Base-by-base conservation (phyloP, 805 yeast species). In the Barnettozyma siamensis region DNA sequence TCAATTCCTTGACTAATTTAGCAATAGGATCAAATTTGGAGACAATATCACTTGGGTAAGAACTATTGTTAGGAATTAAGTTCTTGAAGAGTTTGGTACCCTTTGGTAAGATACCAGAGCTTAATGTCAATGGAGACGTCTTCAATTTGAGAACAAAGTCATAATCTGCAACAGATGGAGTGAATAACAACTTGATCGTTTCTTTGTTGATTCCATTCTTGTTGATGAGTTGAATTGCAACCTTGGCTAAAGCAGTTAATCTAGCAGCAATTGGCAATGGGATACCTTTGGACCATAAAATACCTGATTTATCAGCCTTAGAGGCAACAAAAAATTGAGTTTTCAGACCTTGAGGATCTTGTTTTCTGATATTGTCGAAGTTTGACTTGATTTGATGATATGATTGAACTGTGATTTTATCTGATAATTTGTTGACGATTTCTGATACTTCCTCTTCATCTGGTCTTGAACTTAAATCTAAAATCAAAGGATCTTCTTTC, bases 291-390 rank as follows among this genome's bases (percentile, higher is more conserved):
- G 91, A 77, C 91, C 96, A 93, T 44, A 87, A 59, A 35, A 78
- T 78, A 34, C 98, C 98, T 11, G 91, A 76, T n/a, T 80, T 77
- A 56, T 93, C 98, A 46, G 78, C 82, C 55, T 79, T 82, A 1
- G 95, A 76, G 2, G 83, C 95, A 47, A 91, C 78, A 53, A 88
- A 88, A 58, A 82, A 77, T 50, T 93, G 96, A 5, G 84, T 72
- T 49, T 76, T 81, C 41, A 83, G 60, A 18, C 93, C 87, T 30
- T 80, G 75, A 23, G 98, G 97, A 65, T 91, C 98, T 38, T 69
- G 72, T 44, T 76, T 74, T 45, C 97, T 74, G 39, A 85, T 67
- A 45, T 72, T 72, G n/a, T 67, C 73, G 57, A 88, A 89, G 43
- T 81, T 77, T 12, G 73, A 65, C 46, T 75, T 76, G 48, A 87